Conservation (phyloP, 2,329 filamentous ascomycete genomes). For the Pleoardoris graminearum region DNA sequence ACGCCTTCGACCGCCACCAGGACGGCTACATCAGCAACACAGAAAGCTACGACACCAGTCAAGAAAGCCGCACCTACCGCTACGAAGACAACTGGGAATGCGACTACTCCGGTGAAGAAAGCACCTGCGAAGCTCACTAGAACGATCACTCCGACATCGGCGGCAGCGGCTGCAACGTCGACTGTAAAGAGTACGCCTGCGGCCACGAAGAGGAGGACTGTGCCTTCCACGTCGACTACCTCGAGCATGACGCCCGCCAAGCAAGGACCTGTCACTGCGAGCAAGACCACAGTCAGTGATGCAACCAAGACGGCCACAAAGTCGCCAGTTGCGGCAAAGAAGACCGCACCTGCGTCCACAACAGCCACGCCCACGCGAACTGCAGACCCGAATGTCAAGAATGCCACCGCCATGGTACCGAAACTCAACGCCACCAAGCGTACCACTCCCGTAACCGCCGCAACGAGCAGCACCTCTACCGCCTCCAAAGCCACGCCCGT, state of each 20-base stretch:
- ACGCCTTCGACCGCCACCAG: slow-evolving; percentile 25
- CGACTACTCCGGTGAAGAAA: slow-evolving; percentile 18
- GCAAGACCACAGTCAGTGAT: background rate
- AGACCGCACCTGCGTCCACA: slow-evolving; percentile 22
- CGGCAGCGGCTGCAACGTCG: slow-evolving; percentile 4
- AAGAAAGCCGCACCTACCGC: slow-evolving; percentile 26
- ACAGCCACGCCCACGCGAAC: background rate
- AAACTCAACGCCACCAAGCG: slow-evolving; percentile 16
- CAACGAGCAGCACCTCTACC: slow-evolving; percentile 13
- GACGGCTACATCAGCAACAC: slow-evolving; percentile 6
- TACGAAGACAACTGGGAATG: slow-evolving; percentile 6
- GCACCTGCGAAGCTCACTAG: slow-evolving; percentile 14
- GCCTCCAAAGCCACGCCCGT: slow-evolving; percentile 25
- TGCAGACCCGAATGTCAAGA: slow-evolving; percentile 16
- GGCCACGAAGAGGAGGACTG: background rate
- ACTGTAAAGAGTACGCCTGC: slow-evolving; percentile 2
- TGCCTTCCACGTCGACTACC: slow-evolving; percentile 7
- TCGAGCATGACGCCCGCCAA: slow-evolving; percentile 14
- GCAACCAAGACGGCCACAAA: slow-evolving; percentile 7
- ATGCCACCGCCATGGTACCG: slow-evolving; percentile 15
- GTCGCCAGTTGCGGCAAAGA: slow-evolving; percentile 28
- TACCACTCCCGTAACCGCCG: slow-evolving; percentile 3
- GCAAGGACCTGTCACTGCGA: background rate
- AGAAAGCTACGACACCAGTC: slow-evolving; percentile 23
- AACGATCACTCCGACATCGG: background rate